Conservation (phyloP, 169 alveolate genomes). For the Plasmodium gaboni region DNA sequence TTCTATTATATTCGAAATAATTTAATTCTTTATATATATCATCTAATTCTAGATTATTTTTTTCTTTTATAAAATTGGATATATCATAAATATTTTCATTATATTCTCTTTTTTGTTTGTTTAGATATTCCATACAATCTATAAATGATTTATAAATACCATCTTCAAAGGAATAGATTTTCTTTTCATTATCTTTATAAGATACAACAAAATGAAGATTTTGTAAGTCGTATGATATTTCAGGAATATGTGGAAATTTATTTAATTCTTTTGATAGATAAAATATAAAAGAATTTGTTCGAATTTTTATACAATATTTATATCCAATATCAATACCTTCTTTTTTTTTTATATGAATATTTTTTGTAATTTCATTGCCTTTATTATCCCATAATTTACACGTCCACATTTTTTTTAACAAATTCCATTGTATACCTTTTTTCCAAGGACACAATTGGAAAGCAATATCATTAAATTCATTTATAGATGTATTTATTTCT, state of each 20-base stretch:
- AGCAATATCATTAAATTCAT: slow-evolving; percentile 50
- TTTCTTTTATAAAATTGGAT: slow-evolving; percentile 23
- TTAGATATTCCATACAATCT: slow-evolving; percentile 50
- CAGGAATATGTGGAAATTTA: slow-evolving; percentile 54
- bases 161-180: slow-evolving; percentile 37
- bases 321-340: slow-evolving; percentile 74
- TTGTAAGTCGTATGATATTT: slow-evolving; percentile 41
- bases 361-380: slow-evolving; percentile 70
- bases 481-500: not conserved
- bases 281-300: slow-evolving; percentile 18
- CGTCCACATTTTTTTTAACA: slow-evolving; percentile 58
- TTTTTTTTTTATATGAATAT: slow-evolving; percentile 59
- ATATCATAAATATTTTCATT: slow-evolving; percentile 20
- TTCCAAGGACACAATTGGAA: slow-evolving; percentile 61
- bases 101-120: slow-evolving; percentile 36
- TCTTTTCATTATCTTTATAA: slow-evolving; percentile 33
- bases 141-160: slow-evolving; percentile 47
- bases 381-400: slow-evolving; percentile 56
- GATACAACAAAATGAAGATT: slow-evolving; percentile 26
- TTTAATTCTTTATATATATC: slow-evolving; percentile 11
- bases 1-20: slow-evolving; percentile 9
- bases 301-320: slow-evolving; percentile 45
- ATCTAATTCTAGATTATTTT: slow-evolving; percentile 12
- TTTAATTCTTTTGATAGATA: slow-evolving; percentile 49
- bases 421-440: slow-evolving; percentile 71